These are phyloP conservation scores for Penicillium cataractarum DNA, from an alignment of 495 filamentous ascomycete species.

Conservation along the genomic window DNA sequence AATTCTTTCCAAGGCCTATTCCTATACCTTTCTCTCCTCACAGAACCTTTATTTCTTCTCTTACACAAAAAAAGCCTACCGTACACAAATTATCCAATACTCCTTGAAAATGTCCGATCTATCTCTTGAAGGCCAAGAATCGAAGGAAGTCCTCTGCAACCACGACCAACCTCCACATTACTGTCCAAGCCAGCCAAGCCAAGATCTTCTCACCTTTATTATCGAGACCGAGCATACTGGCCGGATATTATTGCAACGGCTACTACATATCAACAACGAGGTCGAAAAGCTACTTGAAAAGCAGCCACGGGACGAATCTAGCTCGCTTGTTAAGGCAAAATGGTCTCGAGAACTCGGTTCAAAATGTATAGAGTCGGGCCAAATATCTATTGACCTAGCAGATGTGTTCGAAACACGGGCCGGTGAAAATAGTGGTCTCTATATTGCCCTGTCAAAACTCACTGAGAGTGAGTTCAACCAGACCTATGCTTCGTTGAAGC, in stretches of 20 bases:
- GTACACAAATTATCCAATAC: neutral
- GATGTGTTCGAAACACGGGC: constrained; percentile 10
- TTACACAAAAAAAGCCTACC: neutral
- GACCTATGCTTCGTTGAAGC: constrained; percentile 19
- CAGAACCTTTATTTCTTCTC: neutral
- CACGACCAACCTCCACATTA: constrained; percentile 15
- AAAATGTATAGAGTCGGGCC: neutral
- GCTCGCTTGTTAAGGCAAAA: neutral
- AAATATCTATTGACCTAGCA: neutral
- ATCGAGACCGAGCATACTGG: constrained; percentile 11
- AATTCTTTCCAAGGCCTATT: neutral
- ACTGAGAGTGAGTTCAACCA: constrained; percentile 15
- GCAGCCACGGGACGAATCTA: neutral
- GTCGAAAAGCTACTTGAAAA: neutral
- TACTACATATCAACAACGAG: neutral
- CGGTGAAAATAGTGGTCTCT: constrained; percentile 8
- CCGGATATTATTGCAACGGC: neutral
- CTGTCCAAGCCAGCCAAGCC: constrained; percentile 16
- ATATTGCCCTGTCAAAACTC: constrained; percentile 15
- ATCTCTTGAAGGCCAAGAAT: constrained; percentile 14
- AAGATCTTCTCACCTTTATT: constrained; percentile 12
- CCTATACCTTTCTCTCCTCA: neutral
- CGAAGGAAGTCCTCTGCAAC: constrained; percentile 7
- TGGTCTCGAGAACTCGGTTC: neutral
- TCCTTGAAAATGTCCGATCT: constrained; percentile 2